These are phyloP conservation scores for Geranomyces variabilis DNA, from an alignment of 192 early-diverging fungal genomes.

Conservation along the genomic window DNA sequence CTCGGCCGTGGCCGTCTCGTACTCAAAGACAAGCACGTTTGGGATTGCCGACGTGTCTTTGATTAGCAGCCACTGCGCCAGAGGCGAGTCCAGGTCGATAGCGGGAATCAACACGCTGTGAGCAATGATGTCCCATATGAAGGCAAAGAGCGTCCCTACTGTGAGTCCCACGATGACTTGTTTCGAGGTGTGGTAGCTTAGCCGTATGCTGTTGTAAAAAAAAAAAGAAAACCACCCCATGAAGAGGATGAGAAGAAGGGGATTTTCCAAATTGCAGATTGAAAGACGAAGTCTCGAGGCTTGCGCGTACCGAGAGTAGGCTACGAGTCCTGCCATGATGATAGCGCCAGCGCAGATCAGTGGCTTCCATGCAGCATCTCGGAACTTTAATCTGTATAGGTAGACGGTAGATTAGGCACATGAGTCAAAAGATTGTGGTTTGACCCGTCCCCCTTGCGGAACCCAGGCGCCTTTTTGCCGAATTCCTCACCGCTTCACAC, in stretches of 20 bases:
- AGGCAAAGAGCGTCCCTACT: constrained; percentile 59
- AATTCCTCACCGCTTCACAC: constrained; percentile 48
- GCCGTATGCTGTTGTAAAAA: constrained; percentile 57
- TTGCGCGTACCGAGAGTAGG: constrained; percentile 48
- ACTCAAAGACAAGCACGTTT: constrained; percentile 29
- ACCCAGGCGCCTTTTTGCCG: not conserved
- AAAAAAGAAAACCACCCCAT: not conserved
- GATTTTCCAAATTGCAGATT: too few species aligned
- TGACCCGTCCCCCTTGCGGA: constrained; percentile 12
- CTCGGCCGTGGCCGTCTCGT: constrained; percentile 15
- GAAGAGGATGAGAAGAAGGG: not conserved
- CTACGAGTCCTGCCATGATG: constrained; percentile 39
- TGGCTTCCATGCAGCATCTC: constrained; percentile 42
- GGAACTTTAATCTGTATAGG: constrained; percentile 22
- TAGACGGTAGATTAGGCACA: constrained; percentile 15
- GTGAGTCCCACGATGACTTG: constrained; percentile 73
- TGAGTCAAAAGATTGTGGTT: constrained; percentile 27
- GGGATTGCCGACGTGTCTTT: constrained; percentile 31
- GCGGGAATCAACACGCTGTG: constrained; percentile 25
- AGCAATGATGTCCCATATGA: constrained; percentile 53
- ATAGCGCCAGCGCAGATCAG: constrained; percentile 34
- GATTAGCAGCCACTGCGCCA: constrained; percentile 31
- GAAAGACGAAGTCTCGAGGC: not conserved
- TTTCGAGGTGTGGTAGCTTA: constrained; percentile 71
- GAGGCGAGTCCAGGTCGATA: constrained; percentile 29